phyloP scores from a whole-genome alignment of 805 yeast genomes.

The Blastobotrys attinorum region DNA sequence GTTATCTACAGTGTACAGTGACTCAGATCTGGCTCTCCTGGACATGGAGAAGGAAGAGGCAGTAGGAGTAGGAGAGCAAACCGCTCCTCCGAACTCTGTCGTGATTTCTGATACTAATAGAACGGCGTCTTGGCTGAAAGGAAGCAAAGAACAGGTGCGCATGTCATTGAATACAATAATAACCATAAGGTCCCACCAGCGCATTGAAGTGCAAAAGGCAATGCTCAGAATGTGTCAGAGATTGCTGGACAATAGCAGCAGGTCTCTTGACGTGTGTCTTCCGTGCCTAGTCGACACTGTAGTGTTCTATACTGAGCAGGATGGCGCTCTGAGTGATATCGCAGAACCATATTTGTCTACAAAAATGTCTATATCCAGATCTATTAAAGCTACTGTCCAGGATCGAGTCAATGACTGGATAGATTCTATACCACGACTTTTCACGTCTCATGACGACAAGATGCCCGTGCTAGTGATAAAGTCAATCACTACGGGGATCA shows the following conservation, averaged over 20 bases:
- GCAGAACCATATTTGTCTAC: not conserved
- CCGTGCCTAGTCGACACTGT: conserved; percentile 33
- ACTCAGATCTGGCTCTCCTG: conserved; percentile 14
- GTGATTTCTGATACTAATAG: conserved; percentile 26
- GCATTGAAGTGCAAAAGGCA: conserved; percentile 29
- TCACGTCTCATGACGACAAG: conserved; percentile 21
- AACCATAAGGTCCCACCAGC: conserved; percentile 24
- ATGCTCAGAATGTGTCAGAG: conserved; percentile 27
- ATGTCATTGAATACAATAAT: conserved; percentile 36
- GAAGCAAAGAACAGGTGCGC: conserved; percentile 43
- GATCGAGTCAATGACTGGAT: conserved; percentile 24
- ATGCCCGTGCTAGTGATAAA: conserved; percentile 10
- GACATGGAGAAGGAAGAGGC: no score
- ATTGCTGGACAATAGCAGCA: conserved; percentile 29
- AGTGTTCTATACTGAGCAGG: conserved; percentile 18
- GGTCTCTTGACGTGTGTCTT: conserved; percentile 31
- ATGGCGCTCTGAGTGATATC: not conserved
- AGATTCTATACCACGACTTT: conserved; percentile 20
- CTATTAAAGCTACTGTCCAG: conserved; percentile 7
- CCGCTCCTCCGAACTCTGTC: conserved; percentile 8
- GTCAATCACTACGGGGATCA: conserved; percentile 11
- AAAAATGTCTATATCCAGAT: conserved; percentile 1
- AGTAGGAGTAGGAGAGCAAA: no score
- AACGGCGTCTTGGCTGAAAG: conserved; percentile 47
- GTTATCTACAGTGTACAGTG: conserved; percentile 14